These are phyloP conservation scores for Lichtheimia corymbifera DNA, from an alignment of 371 early-diverging fungal species.

Conservation along the genomic window DNA sequence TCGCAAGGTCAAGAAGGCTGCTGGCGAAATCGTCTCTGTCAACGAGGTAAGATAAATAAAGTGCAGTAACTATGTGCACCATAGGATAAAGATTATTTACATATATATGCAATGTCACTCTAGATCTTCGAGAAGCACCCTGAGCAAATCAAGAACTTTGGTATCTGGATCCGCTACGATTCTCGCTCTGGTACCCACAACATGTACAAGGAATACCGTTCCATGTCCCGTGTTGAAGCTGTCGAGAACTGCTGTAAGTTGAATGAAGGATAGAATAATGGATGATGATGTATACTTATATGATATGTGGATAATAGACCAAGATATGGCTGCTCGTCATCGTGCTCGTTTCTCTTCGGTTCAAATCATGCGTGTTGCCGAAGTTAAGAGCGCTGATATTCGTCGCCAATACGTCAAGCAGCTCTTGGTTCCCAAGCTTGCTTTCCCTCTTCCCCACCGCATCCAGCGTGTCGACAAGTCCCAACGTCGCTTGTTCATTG, in stretches of 20 bases:
- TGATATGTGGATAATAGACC: slow-evolving; percentile 52
- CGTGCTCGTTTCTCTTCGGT: slow-evolving; percentile 94
- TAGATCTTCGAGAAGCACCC: slow-evolving; percentile 93
- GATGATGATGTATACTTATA: background rate
- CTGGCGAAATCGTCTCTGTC: slow-evolving; percentile 93
- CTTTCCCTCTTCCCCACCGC: slow-evolving; percentile 97
- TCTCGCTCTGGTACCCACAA: slow-evolving; percentile 98
- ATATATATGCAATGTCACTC: background rate
- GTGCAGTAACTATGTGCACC: background rate
- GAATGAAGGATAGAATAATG: background rate
- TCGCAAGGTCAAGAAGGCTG: slow-evolving; percentile 97
- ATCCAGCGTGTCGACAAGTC: slow-evolving; percentile 71
- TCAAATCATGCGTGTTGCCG: slow-evolving; percentile 94
- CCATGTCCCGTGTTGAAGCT: slow-evolving; percentile 89
- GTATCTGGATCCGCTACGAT: slow-evolving; percentile 98
- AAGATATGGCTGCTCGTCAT: slow-evolving; percentile 98
- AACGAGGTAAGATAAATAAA: slow-evolving; percentile 73
- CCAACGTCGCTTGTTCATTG: slow-evolving; percentile 77
- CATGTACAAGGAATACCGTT: slow-evolving; percentile 99
- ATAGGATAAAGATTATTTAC: background rate
- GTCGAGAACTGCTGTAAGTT: slow-evolving; percentile 80
- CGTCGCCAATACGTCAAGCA: slow-evolving; percentile 96
- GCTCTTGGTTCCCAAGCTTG: slow-evolving; percentile 79
- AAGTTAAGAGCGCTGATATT: slow-evolving; percentile 83
- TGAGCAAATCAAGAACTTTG: slow-evolving; percentile 94